These are phyloP conservation scores for Verticillium dahliae DNA, from an alignment of 2,329 filamentous ascomycete genomes.

Conservation along the genomic window DNA sequence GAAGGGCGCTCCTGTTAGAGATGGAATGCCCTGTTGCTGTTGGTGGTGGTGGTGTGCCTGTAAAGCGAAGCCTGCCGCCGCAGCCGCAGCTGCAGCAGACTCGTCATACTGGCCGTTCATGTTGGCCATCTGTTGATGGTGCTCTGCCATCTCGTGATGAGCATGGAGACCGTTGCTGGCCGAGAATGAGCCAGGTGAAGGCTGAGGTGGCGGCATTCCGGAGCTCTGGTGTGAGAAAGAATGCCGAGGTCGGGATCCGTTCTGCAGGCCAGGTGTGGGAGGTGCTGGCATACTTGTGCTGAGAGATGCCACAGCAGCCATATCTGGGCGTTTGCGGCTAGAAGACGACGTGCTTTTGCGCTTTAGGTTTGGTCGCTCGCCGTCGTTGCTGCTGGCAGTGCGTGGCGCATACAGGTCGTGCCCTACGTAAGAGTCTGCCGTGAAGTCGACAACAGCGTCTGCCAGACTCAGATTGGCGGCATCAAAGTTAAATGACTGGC, in stretches of 20 bases:
- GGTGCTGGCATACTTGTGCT: conserved; percentile 21
- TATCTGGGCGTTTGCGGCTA: conserved; percentile 30
- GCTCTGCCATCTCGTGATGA: conserved; percentile 24
- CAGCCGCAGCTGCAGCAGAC: conserved; percentile 22
- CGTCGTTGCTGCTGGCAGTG: conserved; percentile 17
- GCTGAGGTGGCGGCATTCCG: conserved; percentile 25
- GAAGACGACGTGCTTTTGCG: conserved; percentile 38
- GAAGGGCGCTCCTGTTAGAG: conserved; percentile 26
- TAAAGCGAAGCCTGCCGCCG: conserved; percentile 28
- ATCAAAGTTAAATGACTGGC: conserved; percentile 59
- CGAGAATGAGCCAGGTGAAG: conserved; percentile 30
- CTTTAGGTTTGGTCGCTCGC: conserved; percentile 36
- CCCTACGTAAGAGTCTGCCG: conserved; percentile 47
- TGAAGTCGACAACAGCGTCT: conserved; percentile 57
- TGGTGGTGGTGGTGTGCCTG: conserved; percentile 15
- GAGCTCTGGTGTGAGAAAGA: conserved; percentile 25
- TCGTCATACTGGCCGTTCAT: conserved; percentile 27
- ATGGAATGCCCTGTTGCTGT: conserved; percentile 19
- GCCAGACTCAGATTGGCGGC: conserved; percentile 66
- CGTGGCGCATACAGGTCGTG: conserved; percentile 41
- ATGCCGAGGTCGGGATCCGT: conserved; percentile 27
- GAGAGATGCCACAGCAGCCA: conserved; percentile 27
- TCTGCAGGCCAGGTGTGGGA: conserved; percentile 17
- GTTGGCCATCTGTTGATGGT: conserved; percentile 18
- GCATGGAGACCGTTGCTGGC: conserved; percentile 28